A percentile compares a stretch with the other conserved stretches of the same genome.
phyloP scores from a whole-genome alignment of 345 rosid genomes.

The Rhodomyrtus tomentosa region DNA sequence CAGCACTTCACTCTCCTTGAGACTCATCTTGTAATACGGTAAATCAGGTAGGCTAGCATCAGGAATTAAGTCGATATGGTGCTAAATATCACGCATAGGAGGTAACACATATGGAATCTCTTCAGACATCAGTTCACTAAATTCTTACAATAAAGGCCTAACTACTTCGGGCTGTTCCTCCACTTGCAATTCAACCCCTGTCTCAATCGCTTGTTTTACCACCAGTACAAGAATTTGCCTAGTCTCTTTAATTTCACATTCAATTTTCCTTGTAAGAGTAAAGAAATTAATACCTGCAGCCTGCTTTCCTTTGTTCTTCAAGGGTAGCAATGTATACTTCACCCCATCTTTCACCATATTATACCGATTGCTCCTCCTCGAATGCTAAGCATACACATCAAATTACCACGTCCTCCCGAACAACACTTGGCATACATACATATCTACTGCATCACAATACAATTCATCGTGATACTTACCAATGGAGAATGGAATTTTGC shows the following conservation, averaged over 20 bases:
- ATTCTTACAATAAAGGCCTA: background rate
- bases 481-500: background rate
- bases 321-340: no score
- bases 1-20: background rate
- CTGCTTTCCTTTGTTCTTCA: background rate
- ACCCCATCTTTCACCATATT: background rate
- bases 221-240: background rate
- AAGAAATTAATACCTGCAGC: background rate
- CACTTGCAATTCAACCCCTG: background rate
- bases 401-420: background rate
- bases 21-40: background rate
- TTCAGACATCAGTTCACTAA: background rate
- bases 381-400: background rate
- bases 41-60: background rate
- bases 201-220: background rate
- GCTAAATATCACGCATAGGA: background rate
- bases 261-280: background rate
- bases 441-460: background rate
- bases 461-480: background rate
- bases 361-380: background rate
- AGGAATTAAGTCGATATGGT: background rate
- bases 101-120: background rate
- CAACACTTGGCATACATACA: background rate
- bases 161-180: background rate
- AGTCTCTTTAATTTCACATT: background rate